Conservation (phyloP, 108 stramenopile genomes). For the Conticribra guillardii region DNA sequence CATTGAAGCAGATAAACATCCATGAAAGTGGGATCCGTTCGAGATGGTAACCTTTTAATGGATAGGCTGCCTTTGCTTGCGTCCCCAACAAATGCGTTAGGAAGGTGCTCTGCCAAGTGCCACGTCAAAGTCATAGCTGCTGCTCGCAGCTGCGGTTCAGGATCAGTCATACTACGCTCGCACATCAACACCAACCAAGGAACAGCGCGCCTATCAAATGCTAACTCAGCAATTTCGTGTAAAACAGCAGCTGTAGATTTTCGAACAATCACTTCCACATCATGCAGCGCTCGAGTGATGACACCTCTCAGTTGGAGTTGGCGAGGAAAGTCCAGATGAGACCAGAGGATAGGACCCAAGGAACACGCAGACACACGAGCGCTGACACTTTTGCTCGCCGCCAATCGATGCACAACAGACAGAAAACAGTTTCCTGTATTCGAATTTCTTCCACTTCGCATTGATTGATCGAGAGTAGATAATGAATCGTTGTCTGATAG, state of each 20-base stretch:
- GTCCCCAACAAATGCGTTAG: constrained; percentile 89
- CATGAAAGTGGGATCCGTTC: constrained; percentile 84
- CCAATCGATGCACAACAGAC: constrained; percentile 85
- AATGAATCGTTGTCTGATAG: constrained; percentile 44
- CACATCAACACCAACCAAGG: constrained; percentile 93
- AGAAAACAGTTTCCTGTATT: constrained; percentile 81
- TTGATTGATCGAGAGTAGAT: constrained; percentile 27
- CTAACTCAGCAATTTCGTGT: constrained; percentile 88
- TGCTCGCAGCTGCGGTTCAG: constrained; percentile 84
- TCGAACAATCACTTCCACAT: constrained; percentile 86
- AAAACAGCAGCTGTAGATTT: constrained; percentile 87
- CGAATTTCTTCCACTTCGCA: constrained; percentile 45
- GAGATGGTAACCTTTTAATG: constrained; percentile 77
- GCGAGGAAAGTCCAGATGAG: constrained; percentile 88
- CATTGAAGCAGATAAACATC: constrained; percentile 91
- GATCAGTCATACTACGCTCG: constrained; percentile 93
- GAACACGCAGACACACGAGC: constrained; percentile 88
- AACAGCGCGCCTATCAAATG: constrained; percentile 79
- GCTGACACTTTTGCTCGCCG: constrained; percentile 83
- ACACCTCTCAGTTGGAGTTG: constrained; percentile 90
- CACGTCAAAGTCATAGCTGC: constrained; percentile 91
- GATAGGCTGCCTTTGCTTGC: constrained; percentile 86
- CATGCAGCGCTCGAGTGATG: constrained; percentile 89
- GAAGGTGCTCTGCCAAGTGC: constrained; percentile 91
- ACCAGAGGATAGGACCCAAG: constrained; percentile 86